A percentile compares a stretch with the other conserved stretches of the same genome.
Conservation (phyloP, 2,329 filamentous ascomycete genomes). For the Verticillium tricorpus region DNA sequence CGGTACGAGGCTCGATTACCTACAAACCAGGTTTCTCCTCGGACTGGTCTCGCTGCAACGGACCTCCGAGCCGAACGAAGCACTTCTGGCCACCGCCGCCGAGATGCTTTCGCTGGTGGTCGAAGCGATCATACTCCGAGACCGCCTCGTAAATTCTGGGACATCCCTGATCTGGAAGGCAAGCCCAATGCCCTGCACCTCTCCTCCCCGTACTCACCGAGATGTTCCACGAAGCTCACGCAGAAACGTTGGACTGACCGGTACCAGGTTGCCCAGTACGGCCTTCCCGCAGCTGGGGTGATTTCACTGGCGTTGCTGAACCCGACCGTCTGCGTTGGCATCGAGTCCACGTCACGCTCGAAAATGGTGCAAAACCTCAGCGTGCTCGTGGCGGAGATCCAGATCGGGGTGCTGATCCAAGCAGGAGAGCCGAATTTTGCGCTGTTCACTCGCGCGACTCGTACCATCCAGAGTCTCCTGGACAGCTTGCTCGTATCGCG, state of each 20-base stretch:
- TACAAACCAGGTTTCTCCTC: constrained; percentile 11
- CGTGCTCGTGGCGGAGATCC: constrained; percentile 10
- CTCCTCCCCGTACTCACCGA: neutral
- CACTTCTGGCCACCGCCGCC: constrained; percentile 4
- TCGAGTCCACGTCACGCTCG: neutral
- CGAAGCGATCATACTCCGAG: constrained; percentile 11
- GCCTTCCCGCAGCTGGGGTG: constrained; percentile 11
- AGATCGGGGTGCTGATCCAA: constrained; percentile 8
- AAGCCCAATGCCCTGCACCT: neutral
- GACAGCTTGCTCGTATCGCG: constrained; percentile 5
- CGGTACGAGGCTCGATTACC: constrained; percentile 10
- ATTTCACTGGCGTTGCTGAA: constrained; percentile 9
- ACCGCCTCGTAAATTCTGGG: constrained; percentile 11
- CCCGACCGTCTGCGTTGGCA: neutral
- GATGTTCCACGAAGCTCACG: no score
- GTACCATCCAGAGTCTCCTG: constrained; percentile 13
- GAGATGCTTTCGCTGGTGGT: constrained; percentile 12
- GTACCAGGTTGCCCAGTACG: constrained; percentile 10
- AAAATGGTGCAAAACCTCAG: constrained; percentile 13
- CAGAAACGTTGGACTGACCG: neutral
- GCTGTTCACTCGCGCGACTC: constrained; percentile 11
- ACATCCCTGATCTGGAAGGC: constrained; percentile 14
- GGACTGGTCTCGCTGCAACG: constrained; percentile 1
- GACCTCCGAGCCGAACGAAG: constrained; percentile 7
- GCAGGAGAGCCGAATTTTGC: constrained; percentile 14